phyloP scores from a whole-genome alignment of 2,329 filamentous ascomycete genomes.

The Sporothrix schenckii region DNA sequence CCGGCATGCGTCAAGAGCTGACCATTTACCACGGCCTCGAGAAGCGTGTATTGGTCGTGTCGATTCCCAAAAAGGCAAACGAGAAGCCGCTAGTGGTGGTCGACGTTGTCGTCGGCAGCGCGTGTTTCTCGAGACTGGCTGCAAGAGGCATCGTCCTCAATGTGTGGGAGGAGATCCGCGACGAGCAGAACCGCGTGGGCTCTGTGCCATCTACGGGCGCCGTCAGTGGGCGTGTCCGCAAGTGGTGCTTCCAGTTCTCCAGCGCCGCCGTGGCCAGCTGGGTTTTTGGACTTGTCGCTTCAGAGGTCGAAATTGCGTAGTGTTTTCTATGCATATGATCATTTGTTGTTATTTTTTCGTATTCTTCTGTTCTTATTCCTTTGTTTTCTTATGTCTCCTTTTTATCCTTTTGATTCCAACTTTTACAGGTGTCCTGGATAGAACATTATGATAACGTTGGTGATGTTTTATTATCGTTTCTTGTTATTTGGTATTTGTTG shows the following conservation, averaged over 20 bases:
- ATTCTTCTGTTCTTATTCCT: too few species aligned
- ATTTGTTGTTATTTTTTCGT: not conserved
- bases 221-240: constrained; percentile 59
- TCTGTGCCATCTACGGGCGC: constrained; percentile 56
- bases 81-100: constrained; percentile 66
- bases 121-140: constrained; percentile 81
- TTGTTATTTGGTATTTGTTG: not conserved
- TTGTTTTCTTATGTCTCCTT: not conserved
- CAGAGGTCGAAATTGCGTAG: constrained; percentile 50
- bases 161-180: constrained; percentile 77
- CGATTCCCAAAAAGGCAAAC: constrained; percentile 65
- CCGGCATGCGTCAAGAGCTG: constrained; percentile 61
- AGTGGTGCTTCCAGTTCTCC: constrained; percentile 66
- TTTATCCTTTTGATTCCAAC: not conserved
- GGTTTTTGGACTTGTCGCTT: constrained; percentile 60
- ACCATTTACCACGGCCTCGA: constrained; percentile 68
- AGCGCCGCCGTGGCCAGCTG: constrained; percentile 57
- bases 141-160: constrained; percentile 85
- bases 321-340: not conserved
- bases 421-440: constrained; percentile 17
- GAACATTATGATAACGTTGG: constrained; percentile 6
- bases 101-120: constrained; percentile 82
- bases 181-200: constrained; percentile 61
- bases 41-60: constrained; percentile 81
- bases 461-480: not conserved